Evolutionary conservation across 257 asterid species (phyloP).

Genomic region (Solanum rostratum): DNA sequence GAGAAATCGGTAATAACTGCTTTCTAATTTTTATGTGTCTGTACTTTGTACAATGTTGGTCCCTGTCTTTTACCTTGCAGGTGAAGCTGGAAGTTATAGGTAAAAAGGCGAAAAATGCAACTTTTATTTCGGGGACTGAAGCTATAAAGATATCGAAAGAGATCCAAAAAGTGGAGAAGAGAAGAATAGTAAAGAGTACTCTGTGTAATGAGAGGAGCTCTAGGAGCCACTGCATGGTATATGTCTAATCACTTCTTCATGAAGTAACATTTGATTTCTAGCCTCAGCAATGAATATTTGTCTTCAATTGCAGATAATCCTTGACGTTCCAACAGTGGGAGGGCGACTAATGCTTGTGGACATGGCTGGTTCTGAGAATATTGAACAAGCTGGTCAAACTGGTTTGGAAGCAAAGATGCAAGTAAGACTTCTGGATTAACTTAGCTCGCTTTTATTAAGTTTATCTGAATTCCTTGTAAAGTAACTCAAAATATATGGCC

Average conservation of each 20-base stretch:
- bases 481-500: neutral
- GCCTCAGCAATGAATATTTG: neutral
- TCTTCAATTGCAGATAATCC: conserved; percentile 41
- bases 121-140: conserved; percentile 76
- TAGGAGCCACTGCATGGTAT: conserved; percentile 94
- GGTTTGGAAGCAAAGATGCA: conserved; percentile 94
- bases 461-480: neutral
- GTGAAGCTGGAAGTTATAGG: conserved; percentile 89
- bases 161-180: conserved; percentile 90
- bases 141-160: conserved; percentile 88
- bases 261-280: neutral
- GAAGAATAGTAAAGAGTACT: conserved; percentile 83
- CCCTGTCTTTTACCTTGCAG: conserved; percentile 15
- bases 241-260: neutral
- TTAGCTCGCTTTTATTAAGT: neutral
- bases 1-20: neutral
- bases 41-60: neutral
- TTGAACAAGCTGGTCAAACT: conserved; percentile 91
- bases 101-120: conserved; percentile 83
- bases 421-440: conserved; percentile 17
- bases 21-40: neutral
- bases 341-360: conserved; percentile 94
- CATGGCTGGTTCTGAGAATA: conserved; percentile 98
- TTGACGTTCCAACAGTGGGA: conserved; percentile 95
- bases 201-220: conserved; percentile 92